Conservation (phyloP, 1,284 basidiomycete genomes). For the Schizophyllum amplum region DNA sequence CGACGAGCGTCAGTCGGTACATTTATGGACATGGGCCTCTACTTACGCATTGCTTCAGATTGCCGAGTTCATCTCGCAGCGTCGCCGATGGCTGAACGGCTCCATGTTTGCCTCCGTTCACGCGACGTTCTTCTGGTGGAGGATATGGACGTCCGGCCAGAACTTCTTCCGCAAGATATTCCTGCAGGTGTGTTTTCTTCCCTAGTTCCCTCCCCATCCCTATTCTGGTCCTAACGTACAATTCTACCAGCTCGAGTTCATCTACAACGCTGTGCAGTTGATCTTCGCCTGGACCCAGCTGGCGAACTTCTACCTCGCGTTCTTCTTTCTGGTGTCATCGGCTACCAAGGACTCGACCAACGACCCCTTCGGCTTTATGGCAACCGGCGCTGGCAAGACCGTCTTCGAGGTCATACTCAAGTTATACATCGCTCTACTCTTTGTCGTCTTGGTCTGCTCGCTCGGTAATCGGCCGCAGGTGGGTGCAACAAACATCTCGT, state of each 20-base stretch:
- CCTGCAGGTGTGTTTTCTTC: no score
- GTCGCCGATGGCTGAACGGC: constrained; percentile 87
- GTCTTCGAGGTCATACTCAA: constrained; percentile 82
- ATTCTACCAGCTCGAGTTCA: constrained; percentile 63
- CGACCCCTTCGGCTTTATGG: constrained; percentile 77
- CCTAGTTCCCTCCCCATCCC: constrained; percentile 25
- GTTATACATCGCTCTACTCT: constrained; percentile 70
- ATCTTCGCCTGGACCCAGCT: constrained; percentile 81
- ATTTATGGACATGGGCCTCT: constrained; percentile 4
- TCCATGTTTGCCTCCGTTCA: constrained; percentile 83
- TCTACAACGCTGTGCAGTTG: constrained; percentile 74
- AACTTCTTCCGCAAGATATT: constrained; percentile 77
- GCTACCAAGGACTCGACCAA: constrained; percentile 48
- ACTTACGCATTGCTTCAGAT: constrained; percentile 29
- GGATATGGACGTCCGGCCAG: constrained; percentile 89
- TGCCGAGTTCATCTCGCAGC: constrained; percentile 86
- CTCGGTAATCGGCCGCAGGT: constrained; percentile 82
- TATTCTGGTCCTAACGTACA: not conserved
- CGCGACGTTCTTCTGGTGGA: constrained; percentile 77
- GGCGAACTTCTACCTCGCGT: constrained; percentile 77
- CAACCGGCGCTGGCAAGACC: constrained; percentile 59
- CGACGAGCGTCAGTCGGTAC: constrained; percentile 46
- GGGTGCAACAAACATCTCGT: constrained; percentile 9
- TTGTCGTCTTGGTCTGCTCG: constrained; percentile 72
- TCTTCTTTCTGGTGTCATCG: constrained; percentile 54